Evolutionary conservation across 129 eudicot genomes (phyloP), one percentile per base, ranked within the genome.

Genomic region (Lactuca sativa): DNA sequence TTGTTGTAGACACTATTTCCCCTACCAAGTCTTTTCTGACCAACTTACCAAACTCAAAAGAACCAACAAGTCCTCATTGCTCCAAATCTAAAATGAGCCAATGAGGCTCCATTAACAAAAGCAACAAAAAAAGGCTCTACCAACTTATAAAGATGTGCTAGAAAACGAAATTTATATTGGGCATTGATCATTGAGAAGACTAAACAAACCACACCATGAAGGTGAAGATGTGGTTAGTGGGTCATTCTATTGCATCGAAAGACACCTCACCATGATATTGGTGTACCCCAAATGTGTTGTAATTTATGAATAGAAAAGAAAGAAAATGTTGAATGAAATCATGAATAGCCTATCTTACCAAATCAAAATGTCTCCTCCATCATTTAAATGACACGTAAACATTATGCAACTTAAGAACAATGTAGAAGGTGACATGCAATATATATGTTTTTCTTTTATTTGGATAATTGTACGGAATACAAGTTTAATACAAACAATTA

Each of bases 1-100:
- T 58, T 59, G 68, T 34, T 59, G 67, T 11, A 18, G 12, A 57
- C 31, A 67, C 60, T 58, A 10, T 59, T 59, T 48, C 55, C 66
- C 69, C 43, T 58, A 71, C 60, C 33, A 59, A 54, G 56, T 38
- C 48, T 75, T 66, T 66, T 4, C 73, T 57, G 59, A 58, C 57
- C 74, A 75, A 58, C 78, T 67, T 51, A 75, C 80, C 74, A 75
- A 71, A 75, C 80, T 61, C 60, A 75, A 51, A 66, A 59, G 54
- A 59, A 59, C 61, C 58, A 47, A 66, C 79, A 17, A 75, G 63
- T 75, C 68, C 62, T 59, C 69, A 67, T 67, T 59, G 32, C 68
- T 59, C 74, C 69, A 67, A 72, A 75, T 59, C 80, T 57, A 75
- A 52, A 75, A 34, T 51, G 21, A 67, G 56, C 80, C 74, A 67